Evolutionary conservation across 306 rosid species (phyloP), one percentile per base, ranked within the genome.

Genomic region (Prunus campanulata): DNA sequence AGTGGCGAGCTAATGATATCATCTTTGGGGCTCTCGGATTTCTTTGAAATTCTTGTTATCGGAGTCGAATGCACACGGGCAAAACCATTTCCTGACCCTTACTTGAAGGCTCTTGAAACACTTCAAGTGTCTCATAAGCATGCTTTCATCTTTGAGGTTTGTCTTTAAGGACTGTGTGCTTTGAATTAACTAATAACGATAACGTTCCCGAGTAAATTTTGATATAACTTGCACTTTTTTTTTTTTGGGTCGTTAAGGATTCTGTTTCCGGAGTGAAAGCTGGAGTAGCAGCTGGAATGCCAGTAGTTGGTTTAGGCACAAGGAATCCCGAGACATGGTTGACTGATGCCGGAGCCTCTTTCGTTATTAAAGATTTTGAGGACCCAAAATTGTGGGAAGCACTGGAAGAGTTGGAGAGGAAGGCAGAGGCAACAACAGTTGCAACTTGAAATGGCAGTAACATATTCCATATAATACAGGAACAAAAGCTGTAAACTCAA

Each of bases 31-130:
- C 88, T 85, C 18, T 18, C 82, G 2, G 67, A 76, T 44, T 85
- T 79, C 80, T 85, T 85, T 67, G 54, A 79, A 30, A 50, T 51
- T 16, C 69, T 85, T 47, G 76, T 81, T 44, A 63, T 85, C 22
- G 88, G 85, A 30, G 29, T 42, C 3, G 88, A 85, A 72, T 85
- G 88, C 48, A 79, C 81, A 5, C 73, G 81, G 42, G 71, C 80
- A 32, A 85, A 85, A 66, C 85, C 88, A 15, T 78, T 74, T 47
- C 88, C 85, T 11, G 88, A 85, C 66, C 83, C 88, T 24, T 81
- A 85, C 70, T 62, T 81, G 81, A 81, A 63, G 70, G 88, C 83
- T 67, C 88, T 85, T 29, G 79, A 71, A 75, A 75, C 65, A 71
- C 88, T 85, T 42, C 24, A 54, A 59, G 61, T 81, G 46, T 68